Evolutionary conservation across 164 flowering plant species (phyloP).

Genomic region (Hamamelis virginiana): DNA sequence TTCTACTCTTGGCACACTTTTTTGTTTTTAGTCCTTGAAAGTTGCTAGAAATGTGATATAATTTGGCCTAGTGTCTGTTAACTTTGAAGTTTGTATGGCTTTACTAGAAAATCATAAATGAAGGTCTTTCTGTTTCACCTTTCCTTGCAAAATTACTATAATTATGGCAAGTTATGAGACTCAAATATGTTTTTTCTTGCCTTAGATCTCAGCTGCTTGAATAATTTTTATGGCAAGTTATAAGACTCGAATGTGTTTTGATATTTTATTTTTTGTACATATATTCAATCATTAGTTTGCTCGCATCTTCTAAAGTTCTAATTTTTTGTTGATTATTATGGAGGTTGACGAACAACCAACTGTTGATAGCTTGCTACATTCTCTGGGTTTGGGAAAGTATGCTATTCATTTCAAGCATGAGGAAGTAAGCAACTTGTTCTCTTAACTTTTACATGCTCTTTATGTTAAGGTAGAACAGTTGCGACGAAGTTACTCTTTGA

Average conservation of each 20-base stretch:
- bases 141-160: background rate
- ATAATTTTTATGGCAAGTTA: background rate
- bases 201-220: background rate
- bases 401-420: conserved; percentile 70
- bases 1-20: no score
- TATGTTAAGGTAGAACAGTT: background rate
- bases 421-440: conserved; percentile 53
- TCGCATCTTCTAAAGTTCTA: background rate
- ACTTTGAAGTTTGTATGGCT: background rate
- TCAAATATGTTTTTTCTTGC: background rate
- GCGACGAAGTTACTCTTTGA: background rate
- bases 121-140: background rate
- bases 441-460: background rate
- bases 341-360: conserved; percentile 62
- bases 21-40: no score
- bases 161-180: background rate
- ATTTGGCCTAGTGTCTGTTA: no score
- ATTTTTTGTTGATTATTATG: conserved; percentile 11
- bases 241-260: background rate
- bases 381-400: conserved; percentile 75
- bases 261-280: background rate
- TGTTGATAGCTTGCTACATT: conserved; percentile 59
- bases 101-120: background rate
- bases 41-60: no score
- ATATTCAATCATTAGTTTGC: background rate